phyloP scores from a whole-genome alignment of 73 alveolate species.

The Tetrahymena elliotti region DNA sequence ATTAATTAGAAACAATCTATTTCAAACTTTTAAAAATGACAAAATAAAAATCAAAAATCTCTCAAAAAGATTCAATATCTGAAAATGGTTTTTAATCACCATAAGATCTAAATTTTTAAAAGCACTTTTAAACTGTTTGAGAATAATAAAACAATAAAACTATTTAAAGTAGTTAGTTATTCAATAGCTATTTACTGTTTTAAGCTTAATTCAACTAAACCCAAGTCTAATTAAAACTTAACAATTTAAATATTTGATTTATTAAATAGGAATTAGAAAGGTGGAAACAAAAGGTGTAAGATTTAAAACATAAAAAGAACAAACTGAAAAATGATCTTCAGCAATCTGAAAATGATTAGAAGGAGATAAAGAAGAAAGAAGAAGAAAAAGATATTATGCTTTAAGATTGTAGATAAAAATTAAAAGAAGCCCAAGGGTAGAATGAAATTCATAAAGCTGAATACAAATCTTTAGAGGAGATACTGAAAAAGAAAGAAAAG shows the following conservation, averaged over 20 bases:
- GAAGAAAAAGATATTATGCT: conserved; percentile 35
- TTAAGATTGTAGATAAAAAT: conserved; percentile 29
- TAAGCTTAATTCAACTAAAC: no score
- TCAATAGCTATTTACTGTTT: no score
- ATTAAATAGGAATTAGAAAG: background rate
- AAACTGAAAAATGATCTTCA: conserved; percentile 40
- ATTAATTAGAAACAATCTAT: no score
- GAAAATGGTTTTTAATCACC: no score
- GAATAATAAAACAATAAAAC: no score
- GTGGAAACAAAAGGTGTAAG: conserved; percentile 6
- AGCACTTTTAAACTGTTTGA: background rate
- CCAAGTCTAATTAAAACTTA: no score
- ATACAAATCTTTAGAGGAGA: conserved; percentile 54
- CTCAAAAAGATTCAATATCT: no score
- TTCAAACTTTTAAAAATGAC: no score
- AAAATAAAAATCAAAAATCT: no score
- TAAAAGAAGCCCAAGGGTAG: conserved; percentile 60
- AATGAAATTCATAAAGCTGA: conserved; percentile 60
- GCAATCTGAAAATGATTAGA: conserved; percentile 29
- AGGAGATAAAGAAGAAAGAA: conserved; percentile 19
- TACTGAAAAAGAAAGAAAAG: conserved; percentile 65
- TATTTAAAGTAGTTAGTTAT: no score
- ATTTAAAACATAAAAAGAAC: conserved; percentile 6
- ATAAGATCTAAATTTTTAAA: no score
- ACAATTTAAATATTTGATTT: conserved; percentile 9